A percentile compares a stretch with the other conserved stretches of the same genome.
Evolutionary conservation across 1,284 basidiomycete genomes (phyloP).

Genomic region (Baeospora myosura): DNA sequence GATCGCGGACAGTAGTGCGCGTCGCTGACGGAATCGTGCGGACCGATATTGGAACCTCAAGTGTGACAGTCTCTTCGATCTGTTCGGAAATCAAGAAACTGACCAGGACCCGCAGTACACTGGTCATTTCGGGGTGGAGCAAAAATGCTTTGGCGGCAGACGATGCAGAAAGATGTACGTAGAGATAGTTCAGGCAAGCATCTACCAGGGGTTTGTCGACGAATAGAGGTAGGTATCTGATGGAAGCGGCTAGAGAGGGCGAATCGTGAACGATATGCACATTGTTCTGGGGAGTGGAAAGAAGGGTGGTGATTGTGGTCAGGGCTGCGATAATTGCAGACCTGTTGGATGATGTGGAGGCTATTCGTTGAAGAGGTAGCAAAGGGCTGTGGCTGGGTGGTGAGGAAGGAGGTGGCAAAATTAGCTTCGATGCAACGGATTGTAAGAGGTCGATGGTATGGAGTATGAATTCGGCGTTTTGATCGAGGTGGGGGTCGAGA

Average conservation of each 20-base stretch:
- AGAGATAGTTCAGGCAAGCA: conserved; percentile 67
- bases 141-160: conserved; percentile 74
- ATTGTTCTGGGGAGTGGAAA: conserved; percentile 55
- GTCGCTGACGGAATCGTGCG: conserved; percentile 48
- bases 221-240: conserved; percentile 70
- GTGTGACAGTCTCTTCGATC: conserved; percentile 52
- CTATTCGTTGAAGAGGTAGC: conserved; percentile 44
- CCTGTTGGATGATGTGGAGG: conserved; percentile 55
- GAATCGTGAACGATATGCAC: conserved; percentile 46
- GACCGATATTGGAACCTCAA: conserved; percentile 53
- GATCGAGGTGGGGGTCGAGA: conserved; percentile 48
- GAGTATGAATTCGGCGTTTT: conserved; percentile 61
- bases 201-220: conserved; percentile 62
- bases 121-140: conserved; percentile 59
- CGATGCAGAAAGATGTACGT: conserved; percentile 66
- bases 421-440: conserved; percentile 35
- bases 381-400: conserved; percentile 34
- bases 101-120: conserved; percentile 58
- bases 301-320: conserved; percentile 48
- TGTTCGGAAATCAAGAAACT: conserved; percentile 63
- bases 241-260: conserved; percentile 49
- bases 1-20: conserved; percentile 35
- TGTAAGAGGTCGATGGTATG: conserved; percentile 64
- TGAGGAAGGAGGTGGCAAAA: conserved; percentile 28
- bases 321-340: conserved; percentile 63